Evolutionary conservation across 129 eudicot genomes (phyloP).

Genomic region (Flaveria ramosissima): DNA sequence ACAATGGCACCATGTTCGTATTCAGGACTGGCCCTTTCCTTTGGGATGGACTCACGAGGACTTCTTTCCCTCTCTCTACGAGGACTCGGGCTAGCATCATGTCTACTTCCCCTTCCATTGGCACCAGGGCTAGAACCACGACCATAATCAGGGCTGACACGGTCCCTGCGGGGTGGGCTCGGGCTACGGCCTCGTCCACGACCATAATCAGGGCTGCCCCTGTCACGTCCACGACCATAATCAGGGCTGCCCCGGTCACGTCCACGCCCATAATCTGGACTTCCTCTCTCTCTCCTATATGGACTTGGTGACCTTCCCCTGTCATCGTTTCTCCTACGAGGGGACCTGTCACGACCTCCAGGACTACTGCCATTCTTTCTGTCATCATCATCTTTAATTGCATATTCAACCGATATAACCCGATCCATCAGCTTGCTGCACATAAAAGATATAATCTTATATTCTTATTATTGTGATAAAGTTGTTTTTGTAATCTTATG

Average conservation of each 20-base stretch:
- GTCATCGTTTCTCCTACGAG: constrained; percentile 66
- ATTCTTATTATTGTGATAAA: background rate
- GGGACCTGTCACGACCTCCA: constrained; percentile 61
- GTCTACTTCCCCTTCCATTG: constrained; percentile 47
- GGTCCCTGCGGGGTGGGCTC: constrained; percentile 56
- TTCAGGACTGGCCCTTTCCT: constrained; percentile 51
- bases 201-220: constrained; percentile 88
- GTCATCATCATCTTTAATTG: constrained; percentile 79
- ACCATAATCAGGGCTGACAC: constrained; percentile 74
- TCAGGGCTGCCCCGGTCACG: constrained; percentile 78
- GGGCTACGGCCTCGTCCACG: constrained; percentile 72
- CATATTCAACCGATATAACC: constrained; percentile 82
- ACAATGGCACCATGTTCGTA: constrained; percentile 45
- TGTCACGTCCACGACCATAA: constrained; percentile 65
- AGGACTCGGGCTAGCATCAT: constrained; percentile 61
- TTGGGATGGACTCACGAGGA: constrained; percentile 41
- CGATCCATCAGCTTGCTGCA: constrained; percentile 83
- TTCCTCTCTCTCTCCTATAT: constrained; percentile 72
- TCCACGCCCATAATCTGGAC: constrained; percentile 92
- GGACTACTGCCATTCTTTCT: constrained; percentile 63
- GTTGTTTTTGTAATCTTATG: background rate
- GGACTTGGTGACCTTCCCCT: constrained; percentile 72
- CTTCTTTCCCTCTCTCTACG: constrained; percentile 52
- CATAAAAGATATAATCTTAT: background rate
- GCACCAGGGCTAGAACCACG: constrained; percentile 50